Evolutionary conservation across 2,329 filamentous ascomycete genomes (phyloP).

Genomic region (Diplocarpon mali): DNA sequence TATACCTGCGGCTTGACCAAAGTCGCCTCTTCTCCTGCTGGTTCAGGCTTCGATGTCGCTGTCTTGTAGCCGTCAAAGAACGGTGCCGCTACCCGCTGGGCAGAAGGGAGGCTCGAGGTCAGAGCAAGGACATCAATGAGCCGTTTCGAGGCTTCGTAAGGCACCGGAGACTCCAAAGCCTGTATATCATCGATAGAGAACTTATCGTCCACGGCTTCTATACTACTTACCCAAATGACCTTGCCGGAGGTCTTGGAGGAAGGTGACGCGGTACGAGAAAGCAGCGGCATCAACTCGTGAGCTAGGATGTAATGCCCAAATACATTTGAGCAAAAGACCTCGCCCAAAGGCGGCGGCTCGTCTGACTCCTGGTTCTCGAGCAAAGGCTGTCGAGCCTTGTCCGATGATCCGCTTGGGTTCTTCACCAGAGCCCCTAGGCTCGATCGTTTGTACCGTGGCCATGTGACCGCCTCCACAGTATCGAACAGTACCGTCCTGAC

Average conservation of each 20-base stretch:
- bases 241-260: constrained; percentile 20
- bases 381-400: constrained; percentile 22
- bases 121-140: constrained; percentile 76
- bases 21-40: constrained; percentile 6
- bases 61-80: constrained; percentile 39
- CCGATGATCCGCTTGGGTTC: constrained; percentile 2
- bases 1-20: constrained; percentile 53
- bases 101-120: constrained; percentile 56
- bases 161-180: constrained; percentile 43
- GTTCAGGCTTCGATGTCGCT: constrained; percentile 13
- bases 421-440: constrained; percentile 40
- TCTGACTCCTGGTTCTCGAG: constrained; percentile 17
- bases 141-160: constrained; percentile 84
- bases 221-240: constrained; percentile 77
- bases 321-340: constrained; percentile 83
- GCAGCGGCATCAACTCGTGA: constrained; percentile 67
- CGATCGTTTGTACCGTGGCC: constrained; percentile 65
- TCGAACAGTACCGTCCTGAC: constrained; percentile 45
- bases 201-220: constrained; percentile 50
- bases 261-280: constrained; percentile 32
- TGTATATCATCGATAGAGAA: constrained; percentile 65
- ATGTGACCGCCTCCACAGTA: constrained; percentile 58
- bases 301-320: constrained; percentile 91
- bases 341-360: constrained; percentile 54
- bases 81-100: constrained; percentile 41